Evolutionary conservation across 768 basidiomycete genomes (phyloP), one percentile per base, ranked within the genome.

Genomic region (Kwoniella dendrophila): DNA sequence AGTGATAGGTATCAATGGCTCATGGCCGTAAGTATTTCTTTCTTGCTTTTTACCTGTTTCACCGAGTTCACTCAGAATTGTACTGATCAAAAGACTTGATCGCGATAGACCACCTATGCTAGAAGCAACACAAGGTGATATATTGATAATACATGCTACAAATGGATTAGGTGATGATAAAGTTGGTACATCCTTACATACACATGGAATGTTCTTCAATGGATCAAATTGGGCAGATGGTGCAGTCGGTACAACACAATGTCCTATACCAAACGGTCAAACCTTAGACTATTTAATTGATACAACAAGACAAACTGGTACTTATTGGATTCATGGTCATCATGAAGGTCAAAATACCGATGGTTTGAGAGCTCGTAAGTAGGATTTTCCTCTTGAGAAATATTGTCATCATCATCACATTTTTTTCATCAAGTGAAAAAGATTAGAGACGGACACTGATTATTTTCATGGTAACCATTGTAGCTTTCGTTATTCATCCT

Each of bases 141-240:
- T 85, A 0, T 81, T 96, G 30, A 71, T 88, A 27, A 83, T 97
- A 0, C 93, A 97, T 74, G 86, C 87, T 4, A 62, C 82, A 29
- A 92, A 94, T 78, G 84, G 84, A 2, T 78, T 94, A 57, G 72
- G 73, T 0, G 86, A 88, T 56, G 66, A 47, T 6, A 54, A 14
- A 0, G 52, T 81, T 30, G 84, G 87, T 0, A 84, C 89, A 0
- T 83, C 87, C 0, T 80, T 97, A 16, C 95, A 98, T 77, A 89
- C 94, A 74, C 94, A 96, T 80, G 95, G 95, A 65, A 90, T 95
- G 88, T 92, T 86, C 81, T 92, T 96, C 83, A 94, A 93, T 76
- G 83, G 85, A 1, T 84, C 89, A 0, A 84, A 86, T 18, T 96
- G 90, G 87, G 88, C 87, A 83, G 95, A 98, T 77, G 95, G 95